These are phyloP conservation scores for Forsythia suspensa DNA, from an alignment of 257 asterid species.

Conservation along the genomic window DNA sequence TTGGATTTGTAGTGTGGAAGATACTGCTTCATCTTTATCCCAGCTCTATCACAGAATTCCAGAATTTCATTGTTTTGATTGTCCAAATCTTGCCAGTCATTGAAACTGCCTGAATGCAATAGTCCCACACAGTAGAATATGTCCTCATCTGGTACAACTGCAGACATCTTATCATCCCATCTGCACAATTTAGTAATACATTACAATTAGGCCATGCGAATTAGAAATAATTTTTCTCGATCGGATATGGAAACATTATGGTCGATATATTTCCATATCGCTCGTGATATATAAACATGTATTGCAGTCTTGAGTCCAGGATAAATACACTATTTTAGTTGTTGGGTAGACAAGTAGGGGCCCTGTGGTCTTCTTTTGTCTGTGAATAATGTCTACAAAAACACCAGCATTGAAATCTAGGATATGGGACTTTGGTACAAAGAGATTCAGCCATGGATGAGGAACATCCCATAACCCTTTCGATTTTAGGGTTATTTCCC, in stretches of 20 bases:
- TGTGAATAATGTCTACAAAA: constrained; percentile 52
- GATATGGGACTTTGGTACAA: constrained; percentile 61
- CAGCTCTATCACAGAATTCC: constrained; percentile 34
- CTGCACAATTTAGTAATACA: constrained; percentile 20
- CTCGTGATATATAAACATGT: too few species aligned
- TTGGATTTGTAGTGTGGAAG: constrained; percentile 48
- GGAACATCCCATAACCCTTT: constrained; percentile 43
- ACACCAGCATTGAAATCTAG: constrained; percentile 56
- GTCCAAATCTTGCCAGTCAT: constrained; percentile 25
- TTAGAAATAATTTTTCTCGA: background rate
- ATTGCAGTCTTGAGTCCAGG: too few species aligned
- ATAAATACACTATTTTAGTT: constrained; percentile 37
- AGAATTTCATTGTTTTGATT: constrained; percentile 38
- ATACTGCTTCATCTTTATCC: constrained; percentile 45
- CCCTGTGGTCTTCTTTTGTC: constrained; percentile 46
- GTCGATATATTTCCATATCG: too few species aligned
- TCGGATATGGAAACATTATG: too few species aligned
- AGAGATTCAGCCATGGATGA: constrained; percentile 80
- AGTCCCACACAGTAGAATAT: constrained; percentile 46
- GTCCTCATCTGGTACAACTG: constrained; percentile 50
- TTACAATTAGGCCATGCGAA: background rate
- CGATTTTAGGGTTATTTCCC: constrained; percentile 40
- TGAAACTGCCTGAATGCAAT: constrained; percentile 31
- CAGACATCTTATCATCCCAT: constrained; percentile 58
- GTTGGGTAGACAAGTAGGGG: constrained; percentile 81